Percentiles rank a stretch among this genome's conserved stretches.
Evolutionary conservation across 345 rosid genomes (phyloP).

Genomic region (Balakata baccata): DNA sequence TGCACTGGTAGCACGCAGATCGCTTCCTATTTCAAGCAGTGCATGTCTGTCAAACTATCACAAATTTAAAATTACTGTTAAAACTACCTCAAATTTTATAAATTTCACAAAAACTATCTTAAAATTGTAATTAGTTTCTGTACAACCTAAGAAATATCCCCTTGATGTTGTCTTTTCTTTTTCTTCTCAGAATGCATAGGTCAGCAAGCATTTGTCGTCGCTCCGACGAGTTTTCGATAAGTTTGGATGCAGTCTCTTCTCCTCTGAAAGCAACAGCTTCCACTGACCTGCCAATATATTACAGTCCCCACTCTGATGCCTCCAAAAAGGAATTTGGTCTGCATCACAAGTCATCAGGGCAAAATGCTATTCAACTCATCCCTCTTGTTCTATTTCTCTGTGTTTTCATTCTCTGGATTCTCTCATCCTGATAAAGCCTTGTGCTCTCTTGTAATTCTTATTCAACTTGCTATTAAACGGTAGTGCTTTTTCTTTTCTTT

Average conservation of each 20-base stretch:
- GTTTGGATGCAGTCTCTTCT: conserved; percentile 15
- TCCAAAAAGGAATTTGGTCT: conserved; percentile 44
- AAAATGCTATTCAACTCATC: conserved; percentile 51
- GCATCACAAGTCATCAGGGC: conserved; percentile 33
- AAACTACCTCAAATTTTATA: too few relatives aligned
- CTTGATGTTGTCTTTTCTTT: not conserved
- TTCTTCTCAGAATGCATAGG: conserved; percentile 39
- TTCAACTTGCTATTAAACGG: too few relatives aligned
- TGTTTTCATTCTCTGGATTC: conserved; percentile 57
- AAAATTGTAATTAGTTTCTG: too few relatives aligned
- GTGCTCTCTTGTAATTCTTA: not conserved
- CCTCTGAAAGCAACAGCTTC: conserved; percentile 19
- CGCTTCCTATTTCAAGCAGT: too few relatives aligned
- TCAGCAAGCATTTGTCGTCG: conserved; percentile 30
- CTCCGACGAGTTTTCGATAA: conserved; percentile 45
- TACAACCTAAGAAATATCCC: too few relatives aligned
- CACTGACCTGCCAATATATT: conserved; percentile 25
- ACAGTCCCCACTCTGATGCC: conserved; percentile 23
- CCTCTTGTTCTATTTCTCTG: conserved; percentile 61
- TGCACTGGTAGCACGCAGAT: too few relatives aligned
- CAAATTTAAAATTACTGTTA: too few relatives aligned
- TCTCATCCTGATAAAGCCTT: conserved; percentile 26
- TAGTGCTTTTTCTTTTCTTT: too few relatives aligned
- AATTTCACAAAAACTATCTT: too few relatives aligned
- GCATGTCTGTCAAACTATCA: too few relatives aligned